A percentile compares a stretch with the other conserved stretches of the same genome.
These are phyloP conservation scores for Dillenia turbinata DNA, from an alignment of 164 flowering plant genomes.

Conservation along the genomic window DNA sequence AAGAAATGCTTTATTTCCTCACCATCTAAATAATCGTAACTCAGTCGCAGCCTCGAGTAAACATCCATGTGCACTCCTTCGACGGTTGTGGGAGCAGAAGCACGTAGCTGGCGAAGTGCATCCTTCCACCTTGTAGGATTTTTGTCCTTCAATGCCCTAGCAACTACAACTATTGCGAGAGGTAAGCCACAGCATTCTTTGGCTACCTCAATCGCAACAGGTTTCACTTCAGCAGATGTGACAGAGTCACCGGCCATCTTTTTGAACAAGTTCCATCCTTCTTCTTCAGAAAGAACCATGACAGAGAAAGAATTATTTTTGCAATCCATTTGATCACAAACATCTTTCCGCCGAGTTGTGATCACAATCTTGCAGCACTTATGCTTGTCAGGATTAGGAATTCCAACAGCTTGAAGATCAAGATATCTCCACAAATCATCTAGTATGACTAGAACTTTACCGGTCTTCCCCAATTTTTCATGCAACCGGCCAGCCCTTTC, in stretches of 20 bases:
- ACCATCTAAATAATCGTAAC: slow-evolving; percentile 13
- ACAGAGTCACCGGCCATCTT: background rate
- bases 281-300: background rate
- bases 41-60: slow-evolving; percentile 10
- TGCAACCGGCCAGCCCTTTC: slow-evolving; percentile 1
- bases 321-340: background rate
- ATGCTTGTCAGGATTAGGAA: background rate
- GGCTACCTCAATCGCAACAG: background rate
- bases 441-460: slow-evolving; percentile 7
- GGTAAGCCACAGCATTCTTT: slow-evolving; percentile 11
- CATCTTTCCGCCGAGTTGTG: background rate
- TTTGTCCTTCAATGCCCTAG: background rate
- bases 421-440: slow-evolving; percentile 14
- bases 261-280: slow-evolving; percentile 1
- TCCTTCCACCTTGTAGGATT: slow-evolving; percentile 1
- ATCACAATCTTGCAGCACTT: slow-evolving; percentile 6
- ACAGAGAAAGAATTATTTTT: background rate
- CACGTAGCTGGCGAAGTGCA: background rate
- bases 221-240: background rate
- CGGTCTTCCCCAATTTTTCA: slow-evolving; percentile 1
- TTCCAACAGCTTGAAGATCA: slow-evolving; percentile 5
- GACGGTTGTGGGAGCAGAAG: background rate
- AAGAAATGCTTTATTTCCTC: slow-evolving; percentile 14
- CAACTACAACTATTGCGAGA: background rate
- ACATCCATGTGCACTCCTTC: slow-evolving; percentile 11